A percentile compares a stretch with the other conserved stretches of the same genome.
Conservation (phyloP, 495 filamentous ascomycete species). For the Arthonia radiata region DNA sequence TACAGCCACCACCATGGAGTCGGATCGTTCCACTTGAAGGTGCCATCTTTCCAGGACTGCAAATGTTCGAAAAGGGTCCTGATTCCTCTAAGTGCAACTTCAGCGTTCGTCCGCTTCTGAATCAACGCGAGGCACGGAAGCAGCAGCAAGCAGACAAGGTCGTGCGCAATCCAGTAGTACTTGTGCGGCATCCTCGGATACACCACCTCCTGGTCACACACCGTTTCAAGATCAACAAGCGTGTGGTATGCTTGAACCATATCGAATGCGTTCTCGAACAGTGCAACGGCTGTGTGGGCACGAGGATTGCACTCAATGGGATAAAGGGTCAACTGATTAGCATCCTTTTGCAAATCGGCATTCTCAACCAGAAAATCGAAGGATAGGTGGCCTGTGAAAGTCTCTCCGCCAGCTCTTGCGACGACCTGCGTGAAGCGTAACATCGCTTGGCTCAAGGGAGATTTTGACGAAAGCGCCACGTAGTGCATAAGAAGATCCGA, state of each 20-base stretch:
- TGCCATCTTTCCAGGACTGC: conserved; percentile 32
- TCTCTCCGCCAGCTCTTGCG: conserved; percentile 18
- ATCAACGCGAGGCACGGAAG: conserved; percentile 16
- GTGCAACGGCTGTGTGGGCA: conserved; percentile 30
- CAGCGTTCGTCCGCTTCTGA: conserved; percentile 2
- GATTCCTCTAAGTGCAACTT: conserved; percentile 7
- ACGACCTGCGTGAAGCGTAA: conserved; percentile 33
- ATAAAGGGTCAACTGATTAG: conserved; percentile 15
- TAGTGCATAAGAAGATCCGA: conserved; percentile 36
- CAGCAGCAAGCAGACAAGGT: conserved; percentile 25
- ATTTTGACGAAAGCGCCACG: conserved; percentile 25
- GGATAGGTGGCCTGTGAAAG: conserved; percentile 43
- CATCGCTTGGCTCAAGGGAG: conserved; percentile 29
- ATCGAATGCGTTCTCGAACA: conserved; percentile 18
- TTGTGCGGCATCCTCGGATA: conserved; percentile 9
- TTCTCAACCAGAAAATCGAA: conserved; percentile 39
- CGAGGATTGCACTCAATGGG: conserved; percentile 41
- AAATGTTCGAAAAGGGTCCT: conserved; percentile 19
- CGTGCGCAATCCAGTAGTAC: conserved; percentile 35
- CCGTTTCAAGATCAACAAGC: conserved; percentile 4
- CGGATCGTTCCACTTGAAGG: conserved; percentile 34
- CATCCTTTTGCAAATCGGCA: conserved; percentile 15
- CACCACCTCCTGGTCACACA: conserved; percentile 6
- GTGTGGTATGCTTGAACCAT: conserved; percentile 15
- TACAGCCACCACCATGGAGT: conserved; percentile 30